Base-by-base conservation (phyloP, 768 basidiomycete species). In the Rhodotorula paludigena region DNA sequence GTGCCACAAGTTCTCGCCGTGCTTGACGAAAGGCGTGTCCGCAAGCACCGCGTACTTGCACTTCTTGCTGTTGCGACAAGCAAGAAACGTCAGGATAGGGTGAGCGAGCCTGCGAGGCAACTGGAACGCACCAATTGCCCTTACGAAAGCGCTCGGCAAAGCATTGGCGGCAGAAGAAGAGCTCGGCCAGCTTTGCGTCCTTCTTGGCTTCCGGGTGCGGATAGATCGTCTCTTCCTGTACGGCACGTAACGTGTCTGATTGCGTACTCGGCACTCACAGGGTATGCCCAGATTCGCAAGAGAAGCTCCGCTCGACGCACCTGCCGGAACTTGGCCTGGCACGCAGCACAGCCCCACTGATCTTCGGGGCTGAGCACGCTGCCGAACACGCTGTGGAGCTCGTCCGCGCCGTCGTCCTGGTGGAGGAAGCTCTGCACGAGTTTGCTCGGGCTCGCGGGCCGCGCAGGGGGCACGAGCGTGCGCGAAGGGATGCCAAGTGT, bases 141-240 rank as follows among this genome's bases (percentile, higher is more conserved):
- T 65, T 55, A 12, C 51, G 35, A 45, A 68, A 72, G 3, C 60
- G 51, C n/a, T 68, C 60, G 0, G 63, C 71, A 41, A 72, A 72
- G 32, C 71, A 72, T 1, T 44, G 20, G 0, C 71, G 63, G 53
- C 71, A 72, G 32, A 61, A 72, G 63, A 54, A 72, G 1, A 49
- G 10, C 39, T 68, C 66, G 18, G 36, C 56, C 2, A 60, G 38
- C n/a, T 25, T 38, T 3, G 30, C 25, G 15, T 65, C 60, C 5
- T 36, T 10, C 47, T 68, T 58, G 5, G 45, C 66, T 0, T 59
- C 63, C 1, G 71, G 71, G 36, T 72, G 71, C 9, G 71, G 71
- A 47, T 72, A 72, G 44, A 72, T 68, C 5, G 47, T 42, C 20
- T 68, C 66, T 12, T 68, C 71, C 71, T 72, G 56, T 23, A 9